A percentile compares a stretch with the other conserved stretches of the same genome.
phyloP scores from a whole-genome alignment of 2,329 filamentous ascomycete genomes.

The Clarireedia hainanense region DNA sequence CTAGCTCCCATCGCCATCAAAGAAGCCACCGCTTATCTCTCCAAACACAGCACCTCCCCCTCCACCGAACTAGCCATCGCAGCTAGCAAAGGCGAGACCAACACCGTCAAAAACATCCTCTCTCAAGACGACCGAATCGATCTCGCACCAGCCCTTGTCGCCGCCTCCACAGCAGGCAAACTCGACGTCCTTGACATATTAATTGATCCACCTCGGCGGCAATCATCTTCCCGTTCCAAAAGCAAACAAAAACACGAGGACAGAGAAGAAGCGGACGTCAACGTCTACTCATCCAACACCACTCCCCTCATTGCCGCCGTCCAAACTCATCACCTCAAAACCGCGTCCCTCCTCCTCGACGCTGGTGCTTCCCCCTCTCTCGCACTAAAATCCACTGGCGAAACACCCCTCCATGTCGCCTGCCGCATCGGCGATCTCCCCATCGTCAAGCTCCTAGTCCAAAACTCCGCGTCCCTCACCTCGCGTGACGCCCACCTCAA shows the following conservation, averaged over 20 bases:
- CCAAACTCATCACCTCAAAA: slow-evolving; percentile 15
- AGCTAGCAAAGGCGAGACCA: slow-evolving; percentile 8
- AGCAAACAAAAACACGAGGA: neutral
- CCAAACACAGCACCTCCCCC: slow-evolving; percentile 4
- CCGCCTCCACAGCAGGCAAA: slow-evolving; percentile 11
- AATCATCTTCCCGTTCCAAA: neutral
- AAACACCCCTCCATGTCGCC: slow-evolving; percentile 12
- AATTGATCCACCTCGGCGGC: slow-evolving; percentile 7
- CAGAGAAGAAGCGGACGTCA: neutral
- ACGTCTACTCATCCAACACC: slow-evolving; percentile 11
- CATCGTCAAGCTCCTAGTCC: slow-evolving; percentile 10
- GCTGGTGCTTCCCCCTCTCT: slow-evolving; percentile 16
- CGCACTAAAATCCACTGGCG: slow-evolving; percentile 5
- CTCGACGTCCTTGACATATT: slow-evolving; percentile 14
- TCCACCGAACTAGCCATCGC: slow-evolving; percentile 8
- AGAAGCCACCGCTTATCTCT: slow-evolving; percentile 11
- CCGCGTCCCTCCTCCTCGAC: slow-evolving; percentile 13
- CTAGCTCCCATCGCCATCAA: slow-evolving; percentile 10
- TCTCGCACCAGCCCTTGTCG: slow-evolving; percentile 15
- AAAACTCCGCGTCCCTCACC: slow-evolving; percentile 12
- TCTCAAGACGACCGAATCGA: slow-evolving; percentile 10
- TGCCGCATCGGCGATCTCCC: slow-evolving; percentile 12
- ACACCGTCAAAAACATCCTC: slow-evolving; percentile 4
- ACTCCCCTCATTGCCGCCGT: slow-evolving; percentile 18
- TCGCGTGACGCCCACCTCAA: slow-evolving; percentile 11